A percentile compares a stretch with the other conserved stretches of the same genome.
phyloP scores from a whole-genome alignment of 768 basidiomycete genomes.

The Phanerochaete carnosa region DNA sequence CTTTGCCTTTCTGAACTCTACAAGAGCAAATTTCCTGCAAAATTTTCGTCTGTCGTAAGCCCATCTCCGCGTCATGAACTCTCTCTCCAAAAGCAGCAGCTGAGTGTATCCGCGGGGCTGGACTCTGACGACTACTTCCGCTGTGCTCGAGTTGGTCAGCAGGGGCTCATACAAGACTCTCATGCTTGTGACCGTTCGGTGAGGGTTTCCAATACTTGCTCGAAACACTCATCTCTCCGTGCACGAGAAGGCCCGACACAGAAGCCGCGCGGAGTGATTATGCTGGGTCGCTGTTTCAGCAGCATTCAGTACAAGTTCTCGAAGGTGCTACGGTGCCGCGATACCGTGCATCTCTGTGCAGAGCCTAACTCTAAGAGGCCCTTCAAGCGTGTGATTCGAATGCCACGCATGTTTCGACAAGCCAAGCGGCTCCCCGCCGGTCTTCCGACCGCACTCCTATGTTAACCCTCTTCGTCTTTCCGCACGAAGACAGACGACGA shows the following conservation, averaged over 20 bases:
- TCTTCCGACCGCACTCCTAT: not conserved
- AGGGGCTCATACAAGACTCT: not conserved
- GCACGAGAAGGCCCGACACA: too few relatives aligned
- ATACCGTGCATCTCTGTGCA: not conserved
- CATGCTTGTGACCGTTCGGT: too few relatives aligned
- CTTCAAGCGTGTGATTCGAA: not conserved
- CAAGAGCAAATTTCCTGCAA: too few relatives aligned
- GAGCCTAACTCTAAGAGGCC: not conserved
- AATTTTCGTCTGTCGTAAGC: too few relatives aligned
- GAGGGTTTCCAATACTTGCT: too few relatives aligned
- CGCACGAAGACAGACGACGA: not conserved
- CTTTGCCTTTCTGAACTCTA: too few relatives aligned
- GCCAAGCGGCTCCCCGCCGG: not conserved
- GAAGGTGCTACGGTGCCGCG: not conserved
- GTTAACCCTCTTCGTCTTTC: not conserved
- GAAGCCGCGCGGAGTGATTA: too few relatives aligned
- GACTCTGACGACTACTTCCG: not conserved
- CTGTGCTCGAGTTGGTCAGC: not conserved
- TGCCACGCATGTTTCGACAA: not conserved
- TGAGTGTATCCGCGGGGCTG: not conserved
- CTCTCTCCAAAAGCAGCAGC: not conserved
- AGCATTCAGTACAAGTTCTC: not conserved
- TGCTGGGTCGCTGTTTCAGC: too few relatives aligned
- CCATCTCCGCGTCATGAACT: not conserved
- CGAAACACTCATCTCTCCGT: not conserved